These are phyloP conservation scores for Phytophthora brassicae DNA, from an alignment of 352 stramenopile species.

Conservation along the genomic window DNA sequence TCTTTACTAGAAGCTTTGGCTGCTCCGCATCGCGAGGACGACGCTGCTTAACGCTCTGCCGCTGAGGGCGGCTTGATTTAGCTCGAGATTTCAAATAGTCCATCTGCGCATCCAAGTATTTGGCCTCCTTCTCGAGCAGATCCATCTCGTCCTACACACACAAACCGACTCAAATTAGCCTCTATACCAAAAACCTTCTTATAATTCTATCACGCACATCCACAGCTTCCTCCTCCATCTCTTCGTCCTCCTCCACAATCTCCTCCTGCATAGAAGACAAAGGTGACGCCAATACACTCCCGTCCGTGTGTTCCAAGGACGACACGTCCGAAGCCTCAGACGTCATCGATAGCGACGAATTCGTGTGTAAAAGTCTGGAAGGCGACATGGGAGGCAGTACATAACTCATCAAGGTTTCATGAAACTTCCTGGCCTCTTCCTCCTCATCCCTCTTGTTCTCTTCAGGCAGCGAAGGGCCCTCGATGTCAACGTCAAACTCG, in stretches of 20 bases:
- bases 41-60: constrained; percentile 56
- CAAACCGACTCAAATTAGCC: background rate
- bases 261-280: constrained; percentile 40
- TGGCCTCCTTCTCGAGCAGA: constrained; percentile 68
- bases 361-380: constrained; percentile 24
- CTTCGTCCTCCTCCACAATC: constrained; percentile 23
- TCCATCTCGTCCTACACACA: constrained; percentile 50
- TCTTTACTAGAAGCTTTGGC: constrained; percentile 45
- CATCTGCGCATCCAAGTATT: constrained; percentile 67
- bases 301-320: constrained; percentile 21
- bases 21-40: constrained; percentile 37
- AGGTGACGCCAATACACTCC: constrained; percentile 28
- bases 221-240: constrained; percentile 37
- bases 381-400: constrained; percentile 35
- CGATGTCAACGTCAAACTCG: constrained; percentile 44
- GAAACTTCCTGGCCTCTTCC: constrained; percentile 14
- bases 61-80: constrained; percentile 42
- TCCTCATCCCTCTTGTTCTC: constrained; percentile 17
- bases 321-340: constrained; percentile 18
- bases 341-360: constrained; percentile 23
- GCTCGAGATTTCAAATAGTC: constrained; percentile 62
- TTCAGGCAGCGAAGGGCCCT: constrained; percentile 21
- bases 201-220: constrained; percentile 38
- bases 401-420: constrained; percentile 19
- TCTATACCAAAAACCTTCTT: background rate